Evolutionary conservation across 768 basidiomycete genomes (phyloP), one percentile per base, ranked within the genome.

Genomic region (Mycena sanguinolenta): DNA sequence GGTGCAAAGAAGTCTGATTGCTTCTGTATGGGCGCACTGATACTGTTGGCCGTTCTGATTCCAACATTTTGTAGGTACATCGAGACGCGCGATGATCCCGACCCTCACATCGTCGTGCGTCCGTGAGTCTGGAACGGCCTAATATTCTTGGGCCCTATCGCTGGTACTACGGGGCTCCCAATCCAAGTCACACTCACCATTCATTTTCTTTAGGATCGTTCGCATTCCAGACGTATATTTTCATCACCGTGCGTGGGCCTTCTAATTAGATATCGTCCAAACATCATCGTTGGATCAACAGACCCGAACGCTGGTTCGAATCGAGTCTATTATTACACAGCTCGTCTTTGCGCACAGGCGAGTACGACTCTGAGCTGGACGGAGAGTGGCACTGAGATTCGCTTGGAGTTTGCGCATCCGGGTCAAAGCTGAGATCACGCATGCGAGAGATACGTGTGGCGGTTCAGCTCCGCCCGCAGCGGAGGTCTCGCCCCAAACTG

Each of bases 121-220:
- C 92, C 93, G 1, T 92, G 92, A 88, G 86, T 93, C 12, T 94
- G 92, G 92, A 86, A 93, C 19, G 30, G 79, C 0, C 79, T 81
- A 74, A 79, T 90, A 13, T 85, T 89, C 70, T 55, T 86, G 10
- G 89, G 87, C 10, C 87, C 89, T 14, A 76, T 82, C 4, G 0
- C 85, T 14, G 79, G 80, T 34, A 54, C 7, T 21, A 5, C 9
- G 12, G 8, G 8, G 17, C 16, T 1, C 54, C 23, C 12, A n/a
- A n/a, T n/a, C 34, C 8, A 19, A 38, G 28, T 4, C 7, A 14
- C 23, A 44, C 13, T 6, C 44, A 21, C 21, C 21, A 34, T 23
- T 46, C 21, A 2, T 14, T 32, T 25, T 55, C 9, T 58, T 21
- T 14, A 60, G 65, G 27, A 25, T 80, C 85, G 5, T 30, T 91